Conservation (phyloP, 169 alveolate genomes). For the Eimeria necatrix region DNA sequence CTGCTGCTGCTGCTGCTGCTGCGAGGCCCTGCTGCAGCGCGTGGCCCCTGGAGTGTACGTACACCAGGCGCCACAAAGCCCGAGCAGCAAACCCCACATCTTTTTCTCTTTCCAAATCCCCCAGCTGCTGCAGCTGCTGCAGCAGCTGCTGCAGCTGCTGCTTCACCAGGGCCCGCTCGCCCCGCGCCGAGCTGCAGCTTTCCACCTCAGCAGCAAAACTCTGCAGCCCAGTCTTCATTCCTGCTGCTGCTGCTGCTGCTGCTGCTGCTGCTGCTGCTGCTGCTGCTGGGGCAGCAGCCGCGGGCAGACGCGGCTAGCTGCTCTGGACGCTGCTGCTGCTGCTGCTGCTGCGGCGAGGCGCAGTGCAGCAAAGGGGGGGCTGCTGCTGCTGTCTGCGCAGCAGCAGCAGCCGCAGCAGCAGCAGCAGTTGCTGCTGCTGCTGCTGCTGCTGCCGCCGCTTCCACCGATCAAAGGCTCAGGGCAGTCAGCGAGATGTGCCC, state of each 20-base stretch:
- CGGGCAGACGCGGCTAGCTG: not conserved
- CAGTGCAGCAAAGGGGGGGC: not conserved
- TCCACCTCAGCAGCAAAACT: not conserved
- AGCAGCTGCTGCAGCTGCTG: not conserved
- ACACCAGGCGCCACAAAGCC: slow-evolving; percentile 6
- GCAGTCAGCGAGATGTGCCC: no score
- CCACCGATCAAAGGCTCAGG: not conserved
- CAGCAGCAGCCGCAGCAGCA: slow-evolving; percentile 3
- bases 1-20: not conserved
- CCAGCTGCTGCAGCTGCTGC: not conserved
- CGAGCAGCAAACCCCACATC: no score
- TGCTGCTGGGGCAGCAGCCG: slow-evolving; percentile 8
- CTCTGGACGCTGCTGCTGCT: not conserved
- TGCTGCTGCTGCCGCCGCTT: not conserved
- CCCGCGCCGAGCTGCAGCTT: not conserved
- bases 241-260: slow-evolving; percentile 39
- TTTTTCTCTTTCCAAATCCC: not conserved
- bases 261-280: slow-evolving; percentile 39
- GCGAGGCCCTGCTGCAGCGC: not conserved
- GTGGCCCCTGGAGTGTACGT: not conserved
- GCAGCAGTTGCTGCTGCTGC: slow-evolving; percentile 22
- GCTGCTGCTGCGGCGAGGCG: not conserved
- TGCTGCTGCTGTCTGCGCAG: not conserved
- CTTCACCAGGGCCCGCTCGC: not conserved
- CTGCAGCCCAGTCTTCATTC: not conserved